These are phyloP conservation scores for Eragrostis tef DNA, from an alignment of 202 grass and related monocot species.

Conservation along the genomic window DNA sequence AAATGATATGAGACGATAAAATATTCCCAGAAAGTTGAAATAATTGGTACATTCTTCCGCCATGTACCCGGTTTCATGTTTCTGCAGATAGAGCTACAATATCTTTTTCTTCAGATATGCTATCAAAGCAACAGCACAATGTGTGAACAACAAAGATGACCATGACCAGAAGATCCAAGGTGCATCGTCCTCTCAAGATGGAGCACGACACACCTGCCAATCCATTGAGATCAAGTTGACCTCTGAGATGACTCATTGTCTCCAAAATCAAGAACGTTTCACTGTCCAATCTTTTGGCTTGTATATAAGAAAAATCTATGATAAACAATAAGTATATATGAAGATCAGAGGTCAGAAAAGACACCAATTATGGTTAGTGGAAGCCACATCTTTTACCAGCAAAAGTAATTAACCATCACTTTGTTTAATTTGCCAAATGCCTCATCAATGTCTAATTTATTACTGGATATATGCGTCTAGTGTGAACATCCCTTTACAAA, in stretches of 20 bases:
- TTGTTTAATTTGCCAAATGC: neutral
- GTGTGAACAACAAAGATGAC: neutral
- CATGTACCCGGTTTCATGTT: neutral
- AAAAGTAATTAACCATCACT: neutral
- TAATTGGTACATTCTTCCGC: no score
- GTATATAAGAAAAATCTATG: neutral
- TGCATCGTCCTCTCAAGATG: neutral
- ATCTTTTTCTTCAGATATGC: neutral
- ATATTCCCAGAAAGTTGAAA: neutral
- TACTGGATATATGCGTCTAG: neutral
- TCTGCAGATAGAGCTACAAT: neutral
- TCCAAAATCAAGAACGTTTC: neutral
- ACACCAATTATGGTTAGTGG: neutral
- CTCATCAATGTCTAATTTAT: neutral
- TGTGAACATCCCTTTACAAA: neutral
- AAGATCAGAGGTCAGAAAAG: neutral
- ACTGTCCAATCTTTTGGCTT: neutral
- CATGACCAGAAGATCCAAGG: neutral
- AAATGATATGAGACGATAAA: no score
- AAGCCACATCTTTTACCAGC: neutral
- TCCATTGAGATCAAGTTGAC: slow-evolving; percentile 18
- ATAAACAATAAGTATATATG: neutral
- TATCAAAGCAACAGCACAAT: neutral
- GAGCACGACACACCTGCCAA: slow-evolving; percentile 8
- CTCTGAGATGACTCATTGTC: neutral